Conservation (phyloP, 441 rosid species). For the Caryocar brasiliense region DNA sequence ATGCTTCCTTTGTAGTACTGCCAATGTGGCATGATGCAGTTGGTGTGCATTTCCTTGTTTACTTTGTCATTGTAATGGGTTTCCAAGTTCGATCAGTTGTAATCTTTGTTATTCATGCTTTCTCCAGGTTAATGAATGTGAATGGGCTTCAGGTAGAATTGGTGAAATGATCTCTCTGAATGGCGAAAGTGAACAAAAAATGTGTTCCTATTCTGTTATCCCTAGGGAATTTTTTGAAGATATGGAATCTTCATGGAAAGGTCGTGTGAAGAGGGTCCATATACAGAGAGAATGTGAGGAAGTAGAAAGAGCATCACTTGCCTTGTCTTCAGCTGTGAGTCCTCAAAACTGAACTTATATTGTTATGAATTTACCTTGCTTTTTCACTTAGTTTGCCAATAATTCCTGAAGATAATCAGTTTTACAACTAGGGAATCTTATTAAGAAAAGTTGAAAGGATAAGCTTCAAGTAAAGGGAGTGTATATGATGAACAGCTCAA, state of each 20-base stretch:
- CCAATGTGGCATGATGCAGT: neutral
- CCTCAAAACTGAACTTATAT: neutral
- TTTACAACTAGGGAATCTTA: too few relatives aligned
- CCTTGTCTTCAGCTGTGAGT: conserved; percentile 68
- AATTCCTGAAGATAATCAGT: neutral
- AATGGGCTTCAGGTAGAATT: conserved; percentile 59
- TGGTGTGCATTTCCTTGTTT: neutral
- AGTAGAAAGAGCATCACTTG: conserved; percentile 61
- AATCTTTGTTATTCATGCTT: neutral
- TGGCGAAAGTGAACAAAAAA: conserved; percentile 54
- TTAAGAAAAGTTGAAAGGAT: too few relatives aligned
- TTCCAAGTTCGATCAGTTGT: neutral
- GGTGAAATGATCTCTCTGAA: conserved; percentile 59
- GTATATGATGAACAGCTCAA: too few relatives aligned
- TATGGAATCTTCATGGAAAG: conserved; percentile 85
- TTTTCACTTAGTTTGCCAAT: neutral
- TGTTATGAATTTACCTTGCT: conserved; percentile 1
- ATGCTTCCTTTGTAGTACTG: too few relatives aligned
- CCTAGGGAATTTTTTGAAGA: conserved; percentile 86
- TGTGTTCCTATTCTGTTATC: conserved; percentile 30
- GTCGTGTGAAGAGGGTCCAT: conserved; percentile 75
- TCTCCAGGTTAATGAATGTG: conserved; percentile 66
- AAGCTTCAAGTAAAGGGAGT: too few relatives aligned
- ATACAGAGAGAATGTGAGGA: conserved; percentile 52
- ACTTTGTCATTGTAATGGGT: neutral